Evolutionary conservation across 208 protist genomes (phyloP), one percentile per base, ranked within the genome.

Genomic region (Acanthamoeba lenticulata): DNA sequence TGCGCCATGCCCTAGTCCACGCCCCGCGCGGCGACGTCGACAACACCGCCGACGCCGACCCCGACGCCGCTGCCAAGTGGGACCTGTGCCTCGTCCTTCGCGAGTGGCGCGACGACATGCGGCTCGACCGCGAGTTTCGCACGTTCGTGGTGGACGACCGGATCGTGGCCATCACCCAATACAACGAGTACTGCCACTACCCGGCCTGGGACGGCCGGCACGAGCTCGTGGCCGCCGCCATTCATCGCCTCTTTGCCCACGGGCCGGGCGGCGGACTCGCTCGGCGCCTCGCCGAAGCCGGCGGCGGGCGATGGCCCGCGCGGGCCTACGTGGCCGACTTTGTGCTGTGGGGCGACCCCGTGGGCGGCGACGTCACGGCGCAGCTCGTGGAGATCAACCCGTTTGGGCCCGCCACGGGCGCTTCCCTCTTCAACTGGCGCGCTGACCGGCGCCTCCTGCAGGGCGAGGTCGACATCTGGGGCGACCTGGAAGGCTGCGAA

Each of bases 121-220:
- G 44, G 77, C 79, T 74, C 55, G 94, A 94, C 17, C 49, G 72
- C 36, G 94, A 95, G 88, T 95, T 95, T 29, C 88, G 94, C 21
- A 57, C 88, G 6, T 95, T 95, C 52, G 88, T 94, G 13, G 34
- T 45, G 45, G 3, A 40, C 5, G 57, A 65, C 29, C 69, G 55
- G 72, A n/a, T 95, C 29, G 89, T 57, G 29, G 94, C 94, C 45
- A 94, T 95, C 44, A 67, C 88, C 0, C 94, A 95, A 40, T 95
- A 95, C 65, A 86, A 95, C 47, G 89, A 95, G 65, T 95, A 89
- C 38, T 62, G 49, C 47, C 47, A 90, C 32, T 94, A 94, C 44
- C 88, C 94, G 32, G 89, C 72, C 47, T 81, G 72, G 57, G 47
- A n/a, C 79, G 27, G 24, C n/a, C 9, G 57, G 42, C 47, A 88